A percentile compares a stretch with the other conserved stretches of the same genome.
These are phyloP conservation scores for Trichoderma atrobrunneum DNA, from an alignment of 2,329 filamentous ascomycete species.

Conservation along the genomic window DNA sequence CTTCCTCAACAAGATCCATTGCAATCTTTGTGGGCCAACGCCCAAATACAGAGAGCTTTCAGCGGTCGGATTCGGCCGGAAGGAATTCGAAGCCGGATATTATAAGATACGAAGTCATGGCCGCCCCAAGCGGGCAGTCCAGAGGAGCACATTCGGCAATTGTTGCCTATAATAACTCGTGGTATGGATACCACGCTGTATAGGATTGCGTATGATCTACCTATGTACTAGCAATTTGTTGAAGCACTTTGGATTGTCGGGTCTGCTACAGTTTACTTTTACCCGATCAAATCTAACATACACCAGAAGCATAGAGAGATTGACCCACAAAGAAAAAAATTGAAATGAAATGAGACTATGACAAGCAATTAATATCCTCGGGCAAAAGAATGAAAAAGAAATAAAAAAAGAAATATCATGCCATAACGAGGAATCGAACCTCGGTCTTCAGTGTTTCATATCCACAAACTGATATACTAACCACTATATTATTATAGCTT, in stretches of 20 bases:
- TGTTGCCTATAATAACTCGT: not conserved
- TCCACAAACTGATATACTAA: constrained; percentile 33
- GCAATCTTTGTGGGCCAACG: not conserved
- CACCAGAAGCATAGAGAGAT: not conserved
- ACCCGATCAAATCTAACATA: not conserved
- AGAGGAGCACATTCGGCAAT: not conserved
- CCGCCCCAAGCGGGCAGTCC: not conserved
- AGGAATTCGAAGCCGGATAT: not conserved
- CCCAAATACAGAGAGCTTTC: not conserved
- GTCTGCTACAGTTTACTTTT: not conserved
- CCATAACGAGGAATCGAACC: constrained; percentile 32
- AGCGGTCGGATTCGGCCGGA: not conserved
- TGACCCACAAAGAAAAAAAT: not conserved
- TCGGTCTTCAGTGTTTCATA: constrained; percentile 30
- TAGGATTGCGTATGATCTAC: not conserved
- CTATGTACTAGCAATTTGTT: not conserved
- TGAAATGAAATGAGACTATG: not conserved
- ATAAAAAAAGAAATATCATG: constrained; percentile 10
- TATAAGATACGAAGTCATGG: not conserved
- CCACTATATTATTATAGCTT: constrained; percentile 29
- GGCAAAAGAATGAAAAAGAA: not conserved
- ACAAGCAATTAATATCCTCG: too few relatives aligned
- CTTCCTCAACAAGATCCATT: not conserved
- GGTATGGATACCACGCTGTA: not conserved
- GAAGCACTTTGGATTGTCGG: not conserved